phyloP scores from a whole-genome alignment of 768 basidiomycete genomes.

The Lentinus tigrinus region DNA sequence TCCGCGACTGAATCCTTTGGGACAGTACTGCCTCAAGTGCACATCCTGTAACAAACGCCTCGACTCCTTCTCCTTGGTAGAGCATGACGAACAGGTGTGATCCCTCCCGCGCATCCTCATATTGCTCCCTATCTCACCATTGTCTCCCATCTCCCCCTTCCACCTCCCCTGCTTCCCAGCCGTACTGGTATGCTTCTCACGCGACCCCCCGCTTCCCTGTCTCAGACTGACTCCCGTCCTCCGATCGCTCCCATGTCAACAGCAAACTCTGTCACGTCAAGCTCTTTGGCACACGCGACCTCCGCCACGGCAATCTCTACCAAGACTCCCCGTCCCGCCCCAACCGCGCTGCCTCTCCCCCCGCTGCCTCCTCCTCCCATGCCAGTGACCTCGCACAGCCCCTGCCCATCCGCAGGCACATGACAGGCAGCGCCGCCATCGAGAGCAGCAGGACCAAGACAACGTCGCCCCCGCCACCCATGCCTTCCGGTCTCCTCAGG shows the following conservation, averaged over 20 bases:
- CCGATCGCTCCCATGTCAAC: conserved; percentile 10
- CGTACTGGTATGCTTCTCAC: conserved; percentile 41
- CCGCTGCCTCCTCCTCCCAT: conserved; percentile 20
- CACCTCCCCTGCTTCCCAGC: conserved; percentile 26
- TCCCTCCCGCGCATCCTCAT: background rate
- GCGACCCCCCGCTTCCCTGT: background rate
- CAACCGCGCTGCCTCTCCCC: conserved; percentile 29
- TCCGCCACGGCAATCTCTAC: conserved; percentile 71
- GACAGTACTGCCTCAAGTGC: conserved; percentile 78
- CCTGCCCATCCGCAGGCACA: conserved; percentile 22
- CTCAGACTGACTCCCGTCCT: background rate
- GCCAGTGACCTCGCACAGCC: conserved; percentile 15
- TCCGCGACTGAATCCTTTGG: background rate
- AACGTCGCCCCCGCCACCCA: conserved; percentile 28
- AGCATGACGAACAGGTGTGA: conserved; percentile 80
- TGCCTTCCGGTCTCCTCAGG: conserved; percentile 27
- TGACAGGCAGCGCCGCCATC: conserved; percentile 24
- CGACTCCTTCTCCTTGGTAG: conserved; percentile 73
- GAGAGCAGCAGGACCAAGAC: conserved; percentile 8
- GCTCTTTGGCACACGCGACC: conserved; percentile 74
- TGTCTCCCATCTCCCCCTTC: no score
- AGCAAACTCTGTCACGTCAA: conserved; percentile 84
- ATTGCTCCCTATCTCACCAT: background rate
- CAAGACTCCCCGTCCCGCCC: conserved; percentile 36
- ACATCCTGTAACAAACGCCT: conserved; percentile 73